Evolutionary conservation across 495 filamentous ascomycete genomes (phyloP).

Genomic region (Thozetella sp.): DNA sequence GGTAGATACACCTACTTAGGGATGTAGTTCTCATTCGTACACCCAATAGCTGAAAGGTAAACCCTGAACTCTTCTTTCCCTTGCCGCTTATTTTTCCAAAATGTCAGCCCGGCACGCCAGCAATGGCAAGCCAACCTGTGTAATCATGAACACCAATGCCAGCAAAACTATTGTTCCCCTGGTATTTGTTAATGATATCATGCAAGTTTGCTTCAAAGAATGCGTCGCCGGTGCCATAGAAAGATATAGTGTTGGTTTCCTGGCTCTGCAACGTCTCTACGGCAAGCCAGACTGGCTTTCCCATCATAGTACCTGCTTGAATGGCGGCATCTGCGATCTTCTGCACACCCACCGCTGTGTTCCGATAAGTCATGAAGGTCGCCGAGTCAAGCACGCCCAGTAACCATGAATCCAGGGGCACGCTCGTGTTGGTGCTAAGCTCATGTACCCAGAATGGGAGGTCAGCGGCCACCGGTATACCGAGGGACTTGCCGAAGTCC

Average conservation of each 20-base stretch:
- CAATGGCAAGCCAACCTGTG: too few relatives aligned
- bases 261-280: not conserved
- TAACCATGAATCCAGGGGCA: not conserved
- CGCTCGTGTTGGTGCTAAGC: not conserved
- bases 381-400: not conserved
- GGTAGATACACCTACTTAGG: too few relatives aligned
- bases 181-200: not conserved
- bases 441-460: not conserved
- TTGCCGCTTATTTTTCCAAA: too few relatives aligned
- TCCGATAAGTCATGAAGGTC: not conserved
- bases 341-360: not conserved
- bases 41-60: too few relatives aligned
- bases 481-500: not conserved
- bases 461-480: not conserved
- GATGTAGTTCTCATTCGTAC: too few relatives aligned
- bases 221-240: not conserved
- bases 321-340: not conserved
- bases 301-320: not conserved
- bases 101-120: too few relatives aligned
- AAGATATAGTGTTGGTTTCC: not conserved
- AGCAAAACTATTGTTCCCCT: not conserved
- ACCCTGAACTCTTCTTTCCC: too few relatives aligned
- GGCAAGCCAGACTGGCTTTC: not conserved
- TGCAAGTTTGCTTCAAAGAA: not conserved
- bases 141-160: conserved; percentile 1